phyloP scores from a whole-genome alignment of 2,329 filamentous ascomycete species.

The Botrytis byssoidea region DNA sequence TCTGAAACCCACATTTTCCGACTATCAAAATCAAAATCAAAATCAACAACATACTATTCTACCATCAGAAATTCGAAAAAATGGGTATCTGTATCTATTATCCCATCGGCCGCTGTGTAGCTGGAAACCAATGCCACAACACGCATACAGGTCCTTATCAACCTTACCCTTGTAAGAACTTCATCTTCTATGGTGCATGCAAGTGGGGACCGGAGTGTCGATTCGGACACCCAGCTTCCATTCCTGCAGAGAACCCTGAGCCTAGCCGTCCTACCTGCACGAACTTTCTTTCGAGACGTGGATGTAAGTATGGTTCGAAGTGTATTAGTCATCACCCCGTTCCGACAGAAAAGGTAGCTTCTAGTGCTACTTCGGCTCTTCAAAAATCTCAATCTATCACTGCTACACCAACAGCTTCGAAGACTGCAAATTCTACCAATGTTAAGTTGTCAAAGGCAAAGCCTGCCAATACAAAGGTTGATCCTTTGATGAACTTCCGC shows the following conservation, averaged over 20 bases:
- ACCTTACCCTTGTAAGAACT: background rate
- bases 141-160: background rate
- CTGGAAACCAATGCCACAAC: background rate
- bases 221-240: background rate
- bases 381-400: background rate
- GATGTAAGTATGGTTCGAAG: background rate
- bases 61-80: background rate
- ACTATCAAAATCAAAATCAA: background rate
- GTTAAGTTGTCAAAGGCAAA: background rate
- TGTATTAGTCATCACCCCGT: background rate
- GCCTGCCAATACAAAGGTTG: background rate
- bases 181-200: background rate
- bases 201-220: background rate
- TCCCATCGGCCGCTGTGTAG: background rate
- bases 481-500: background rate
- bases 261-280: background rate
- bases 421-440: fast-evolving
- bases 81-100: background rate
- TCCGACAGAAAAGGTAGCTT: background rate
- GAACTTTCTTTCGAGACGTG: background rate
- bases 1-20: background rate
- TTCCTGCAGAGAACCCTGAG: background rate
- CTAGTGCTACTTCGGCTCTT: background rate
- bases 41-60: too few species aligned
- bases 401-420: background rate